A percentile compares a stretch with the other conserved stretches of the same genome.
Conservation (phyloP, 306 rosid genomes). For the Vachellia pachyceras region DNA sequence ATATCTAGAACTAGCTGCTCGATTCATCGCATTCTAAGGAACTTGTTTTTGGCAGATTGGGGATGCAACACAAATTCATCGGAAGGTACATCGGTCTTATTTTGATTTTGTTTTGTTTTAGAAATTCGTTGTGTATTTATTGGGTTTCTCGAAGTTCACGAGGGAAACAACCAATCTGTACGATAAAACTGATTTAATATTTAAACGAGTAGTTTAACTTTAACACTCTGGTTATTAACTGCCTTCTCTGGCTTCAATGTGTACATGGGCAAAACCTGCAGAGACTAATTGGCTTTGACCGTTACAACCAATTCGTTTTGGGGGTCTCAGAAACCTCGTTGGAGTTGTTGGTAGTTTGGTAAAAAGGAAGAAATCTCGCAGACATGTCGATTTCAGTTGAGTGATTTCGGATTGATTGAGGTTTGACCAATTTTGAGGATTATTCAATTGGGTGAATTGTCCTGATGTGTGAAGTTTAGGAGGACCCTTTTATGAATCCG, state of each 20-base stretch:
- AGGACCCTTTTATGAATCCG: conserved; percentile 24
- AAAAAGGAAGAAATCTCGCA: conserved; percentile 28
- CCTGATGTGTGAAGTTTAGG: conserved; percentile 24
- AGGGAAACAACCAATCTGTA: conserved; percentile 40
- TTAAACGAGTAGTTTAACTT: conserved; percentile 45
- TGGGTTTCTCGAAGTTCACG: conserved; percentile 63
- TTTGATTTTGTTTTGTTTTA: neutral
- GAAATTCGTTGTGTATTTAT: conserved; percentile 11
- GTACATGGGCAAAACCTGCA: conserved; percentile 22
- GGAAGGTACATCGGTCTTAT: conserved; percentile 33
- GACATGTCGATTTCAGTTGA: conserved; percentile 25
- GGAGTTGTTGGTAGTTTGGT: conserved; percentile 59
- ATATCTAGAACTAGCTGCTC: conserved; percentile 35
- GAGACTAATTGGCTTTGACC: conserved; percentile 43
- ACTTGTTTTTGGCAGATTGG: conserved; percentile 23
- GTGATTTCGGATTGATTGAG: conserved; percentile 45
- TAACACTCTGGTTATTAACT: conserved; percentile 40
- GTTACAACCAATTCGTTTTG: conserved; percentile 52
- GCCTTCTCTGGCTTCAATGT: conserved; percentile 38
- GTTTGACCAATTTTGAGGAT: conserved; percentile 37
- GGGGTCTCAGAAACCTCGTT: conserved; percentile 36
- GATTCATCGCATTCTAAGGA: conserved; percentile 30
- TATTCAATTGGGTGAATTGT: conserved; percentile 22
- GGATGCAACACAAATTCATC: conserved; percentile 30
- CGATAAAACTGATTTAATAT: conserved; percentile 21